A percentile compares a stretch with the other conserved stretches of the same genome.
phyloP scores from a whole-genome alignment of 2,329 filamentous ascomycete genomes.

The Talaromyces sp. region DNA sequence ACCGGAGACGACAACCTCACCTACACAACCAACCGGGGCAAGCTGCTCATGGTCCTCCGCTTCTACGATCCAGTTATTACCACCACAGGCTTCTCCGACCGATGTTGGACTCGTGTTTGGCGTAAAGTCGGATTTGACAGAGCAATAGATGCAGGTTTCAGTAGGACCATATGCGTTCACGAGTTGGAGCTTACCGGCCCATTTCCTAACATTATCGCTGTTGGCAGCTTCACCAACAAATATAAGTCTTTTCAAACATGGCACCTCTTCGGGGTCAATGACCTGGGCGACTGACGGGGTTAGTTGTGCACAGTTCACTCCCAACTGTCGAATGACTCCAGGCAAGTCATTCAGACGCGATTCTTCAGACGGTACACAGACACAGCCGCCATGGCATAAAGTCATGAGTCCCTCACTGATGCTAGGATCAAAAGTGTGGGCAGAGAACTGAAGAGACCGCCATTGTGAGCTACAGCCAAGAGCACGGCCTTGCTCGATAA shows the following conservation, averaged over 20 bases:
- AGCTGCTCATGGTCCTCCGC: constrained; percentile 44
- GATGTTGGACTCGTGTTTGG: neutral
- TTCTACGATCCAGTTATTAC: constrained; percentile 45
- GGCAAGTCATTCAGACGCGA: constrained; percentile 49
- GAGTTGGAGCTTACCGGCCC: constrained; percentile 52
- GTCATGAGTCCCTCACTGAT: constrained; percentile 37
- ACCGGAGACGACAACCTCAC: constrained; percentile 43
- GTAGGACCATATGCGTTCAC: constrained; percentile 41
- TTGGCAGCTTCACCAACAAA: constrained; percentile 62
- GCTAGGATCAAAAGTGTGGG: constrained; percentile 10
- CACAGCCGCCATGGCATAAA: constrained; percentile 43
- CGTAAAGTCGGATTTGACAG: neutral
- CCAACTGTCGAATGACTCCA: constrained; percentile 48
- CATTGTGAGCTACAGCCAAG: neutral
- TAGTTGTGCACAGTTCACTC: constrained; percentile 47
- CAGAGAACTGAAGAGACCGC: constrained; percentile 33
- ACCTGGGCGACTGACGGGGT: constrained; percentile 46
- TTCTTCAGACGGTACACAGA: constrained; percentile 48
- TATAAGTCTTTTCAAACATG: constrained; percentile 42
- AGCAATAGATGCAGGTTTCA: constrained; percentile 22
- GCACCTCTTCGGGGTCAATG: constrained; percentile 40
- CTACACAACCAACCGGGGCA: constrained; percentile 40
- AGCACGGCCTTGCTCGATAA: neutral
- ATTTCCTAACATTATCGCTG: constrained; percentile 64
- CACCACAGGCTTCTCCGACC: constrained; percentile 16